A percentile compares a stretch with the other conserved stretches of the same genome.
phyloP scores from a whole-genome alignment of 371 early-diverging fungal species.

The Capniomyces stellatus region DNA sequence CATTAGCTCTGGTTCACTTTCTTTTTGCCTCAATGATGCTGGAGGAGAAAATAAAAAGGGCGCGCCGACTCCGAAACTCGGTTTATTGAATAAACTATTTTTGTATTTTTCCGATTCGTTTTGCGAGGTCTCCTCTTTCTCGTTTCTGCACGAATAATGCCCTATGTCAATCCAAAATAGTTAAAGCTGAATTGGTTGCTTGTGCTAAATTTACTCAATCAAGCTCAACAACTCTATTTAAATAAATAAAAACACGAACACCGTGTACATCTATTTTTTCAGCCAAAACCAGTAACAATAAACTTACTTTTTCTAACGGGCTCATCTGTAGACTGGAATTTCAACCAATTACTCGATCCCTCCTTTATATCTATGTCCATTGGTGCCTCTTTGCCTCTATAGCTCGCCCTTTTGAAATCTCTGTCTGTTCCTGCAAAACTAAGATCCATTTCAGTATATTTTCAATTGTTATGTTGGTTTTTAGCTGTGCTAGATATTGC shows the following conservation, averaged over 20 bases:
- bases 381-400: not conserved
- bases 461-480: too few relatives aligned
- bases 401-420: not conserved
- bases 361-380: constrained; percentile 1
- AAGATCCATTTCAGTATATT: constrained; percentile 1
- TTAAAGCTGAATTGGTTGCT: too few relatives aligned
- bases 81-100: not conserved
- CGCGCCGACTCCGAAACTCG: not conserved
- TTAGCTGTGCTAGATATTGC: too few relatives aligned
- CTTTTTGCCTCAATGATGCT: not conserved
- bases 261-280: too few relatives aligned
- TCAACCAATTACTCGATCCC: not conserved
- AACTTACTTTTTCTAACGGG: constrained; percentile 2
- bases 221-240: too few relatives aligned
- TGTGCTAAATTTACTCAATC: too few relatives aligned
- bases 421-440: not conserved
- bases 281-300: too few relatives aligned
- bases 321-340: not conserved
- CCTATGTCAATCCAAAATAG: not conserved
- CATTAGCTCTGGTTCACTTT: not conserved
- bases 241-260: too few relatives aligned
- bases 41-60: constrained; percentile 1
- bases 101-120: not conserved
- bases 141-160: not conserved
- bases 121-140: not conserved